Conservation (phyloP, 2,329 filamentous ascomycete genomes). For the Fonsecaea pugnacius region DNA sequence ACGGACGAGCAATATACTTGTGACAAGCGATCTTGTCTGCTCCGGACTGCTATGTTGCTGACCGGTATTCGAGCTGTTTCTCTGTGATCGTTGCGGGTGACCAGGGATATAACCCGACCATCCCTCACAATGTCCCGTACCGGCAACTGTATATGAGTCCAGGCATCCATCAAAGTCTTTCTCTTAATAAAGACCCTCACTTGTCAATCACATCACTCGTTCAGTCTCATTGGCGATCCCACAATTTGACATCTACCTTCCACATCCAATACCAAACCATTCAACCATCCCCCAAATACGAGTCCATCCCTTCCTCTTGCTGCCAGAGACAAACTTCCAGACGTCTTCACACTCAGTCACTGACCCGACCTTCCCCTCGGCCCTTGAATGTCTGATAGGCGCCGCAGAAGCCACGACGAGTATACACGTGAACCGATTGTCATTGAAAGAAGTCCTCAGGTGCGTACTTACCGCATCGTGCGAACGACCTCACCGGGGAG, state of each 20-base stretch:
- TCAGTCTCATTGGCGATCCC: not conserved
- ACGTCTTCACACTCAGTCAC: not conserved
- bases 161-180: constrained; percentile 26
- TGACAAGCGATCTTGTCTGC: constrained; percentile 18
- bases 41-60: constrained; percentile 17
- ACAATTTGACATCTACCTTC: not conserved
- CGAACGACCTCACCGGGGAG: constrained; percentile 17
- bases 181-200: not conserved
- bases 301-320: not conserved
- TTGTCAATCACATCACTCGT: not conserved
- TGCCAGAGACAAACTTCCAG: not conserved
- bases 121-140: constrained; percentile 20
- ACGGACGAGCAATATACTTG: constrained; percentile 16
- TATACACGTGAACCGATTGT: constrained; percentile 27
- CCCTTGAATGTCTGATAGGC: constrained; percentile 32
- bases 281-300: not conserved
- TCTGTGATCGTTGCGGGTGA: constrained; percentile 4
- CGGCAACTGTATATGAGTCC: constrained; percentile 14
- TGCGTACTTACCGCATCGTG: constrained; percentile 31
- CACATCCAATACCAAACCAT: not conserved
- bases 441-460: constrained; percentile 31
- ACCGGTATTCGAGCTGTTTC: constrained; percentile 11
- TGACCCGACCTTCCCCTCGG: not conserved
- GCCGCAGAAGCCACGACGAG: constrained; percentile 23
- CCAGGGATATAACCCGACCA: constrained; percentile 15